Percentiles rank a stretch among this genome's conserved stretches.
Conservation (phyloP, 805 yeast genomes). For the Pachysolen tannophilus region DNA sequence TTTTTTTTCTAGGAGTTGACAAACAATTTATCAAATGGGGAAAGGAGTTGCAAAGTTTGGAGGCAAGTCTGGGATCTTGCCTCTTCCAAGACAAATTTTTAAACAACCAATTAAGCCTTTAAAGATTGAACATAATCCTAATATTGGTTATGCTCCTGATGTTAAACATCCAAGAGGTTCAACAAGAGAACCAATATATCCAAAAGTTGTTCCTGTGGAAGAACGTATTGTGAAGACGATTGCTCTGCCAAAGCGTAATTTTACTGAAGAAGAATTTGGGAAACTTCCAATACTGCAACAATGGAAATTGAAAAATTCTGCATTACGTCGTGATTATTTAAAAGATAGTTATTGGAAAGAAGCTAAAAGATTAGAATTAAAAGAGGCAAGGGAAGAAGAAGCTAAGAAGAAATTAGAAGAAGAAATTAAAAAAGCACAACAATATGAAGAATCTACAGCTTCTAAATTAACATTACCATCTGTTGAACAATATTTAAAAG, state of each 20-base stretch:
- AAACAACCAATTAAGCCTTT: slow-evolving; percentile 54
- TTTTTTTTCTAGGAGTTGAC: background rate
- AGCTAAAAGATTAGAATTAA: slow-evolving; percentile 26
- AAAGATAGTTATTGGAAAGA: slow-evolving; percentile 44
- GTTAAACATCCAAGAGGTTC: slow-evolving; percentile 60
- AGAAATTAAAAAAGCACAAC: slow-evolving; percentile 17
- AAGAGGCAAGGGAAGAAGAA: slow-evolving; percentile 19
- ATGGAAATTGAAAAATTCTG: slow-evolving; percentile 46
- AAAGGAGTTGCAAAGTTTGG: slow-evolving; percentile 43
- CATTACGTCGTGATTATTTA: slow-evolving; percentile 65
- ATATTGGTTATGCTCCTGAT: slow-evolving; percentile 66
- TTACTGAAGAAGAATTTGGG: slow-evolving; percentile 23
- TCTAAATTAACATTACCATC: slow-evolving; percentile 72
- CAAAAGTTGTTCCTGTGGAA: slow-evolving; percentile 49
- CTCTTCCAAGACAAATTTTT: slow-evolving; percentile 68
- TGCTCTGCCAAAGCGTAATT: slow-evolving; percentile 30
- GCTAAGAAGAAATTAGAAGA: slow-evolving; percentile 18
- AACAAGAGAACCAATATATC: slow-evolving; percentile 45
- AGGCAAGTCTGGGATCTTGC: slow-evolving; percentile 77
- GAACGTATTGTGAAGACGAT: slow-evolving; percentile 50
- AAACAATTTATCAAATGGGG: slow-evolving; percentile 27
- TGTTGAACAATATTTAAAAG: slow-evolving; percentile 54
- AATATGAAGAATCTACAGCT: slow-evolving; percentile 41
- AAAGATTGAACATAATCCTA: slow-evolving; percentile 38
- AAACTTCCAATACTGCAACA: slow-evolving; percentile 28